These are phyloP conservation scores for Crithidia thermophila DNA, from an alignment of 208 protist species.

Conservation along the genomic window DNA sequence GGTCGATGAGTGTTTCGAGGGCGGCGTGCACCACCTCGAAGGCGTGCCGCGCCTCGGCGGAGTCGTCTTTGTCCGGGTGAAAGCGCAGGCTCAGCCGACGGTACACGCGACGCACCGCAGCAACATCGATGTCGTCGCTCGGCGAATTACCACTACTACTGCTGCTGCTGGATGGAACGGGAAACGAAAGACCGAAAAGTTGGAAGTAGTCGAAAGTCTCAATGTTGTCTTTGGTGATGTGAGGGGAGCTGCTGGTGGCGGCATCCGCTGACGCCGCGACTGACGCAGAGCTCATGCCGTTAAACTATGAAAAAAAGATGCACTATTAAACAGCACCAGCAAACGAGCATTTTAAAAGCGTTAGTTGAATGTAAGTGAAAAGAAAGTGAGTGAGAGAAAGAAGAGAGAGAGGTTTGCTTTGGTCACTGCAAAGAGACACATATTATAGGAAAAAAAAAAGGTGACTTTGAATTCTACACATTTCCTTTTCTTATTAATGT, in stretches of 20 bases:
- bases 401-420: too few relatives aligned
- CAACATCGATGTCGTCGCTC: conserved; percentile 21
- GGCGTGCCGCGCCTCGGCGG: conserved; percentile 52
- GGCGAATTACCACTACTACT: background rate
- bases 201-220: conserved; percentile 57
- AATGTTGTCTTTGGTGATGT: conserved; percentile 71
- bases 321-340: too few relatives aligned
- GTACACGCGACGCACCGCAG: conserved; percentile 43
- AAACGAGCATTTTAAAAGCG: too few relatives aligned
- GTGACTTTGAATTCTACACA: too few relatives aligned
- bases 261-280: background rate
- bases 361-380: too few relatives aligned
- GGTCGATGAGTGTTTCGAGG: conserved; percentile 66
- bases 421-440: background rate
- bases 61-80: conserved; percentile 87
- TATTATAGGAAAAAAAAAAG: too few relatives aligned
- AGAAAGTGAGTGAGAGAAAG: too few relatives aligned
- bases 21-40: conserved; percentile 71
- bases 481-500: too few relatives aligned
- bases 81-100: conserved; percentile 77
- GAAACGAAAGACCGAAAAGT: conserved; percentile 47
- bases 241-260: background rate
- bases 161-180: background rate
- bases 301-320: too few relatives aligned
- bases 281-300: background rate